Evolutionary conservation across 2,329 filamentous ascomycete species (phyloP).

Genomic region (Boeremia exigua): DNA sequence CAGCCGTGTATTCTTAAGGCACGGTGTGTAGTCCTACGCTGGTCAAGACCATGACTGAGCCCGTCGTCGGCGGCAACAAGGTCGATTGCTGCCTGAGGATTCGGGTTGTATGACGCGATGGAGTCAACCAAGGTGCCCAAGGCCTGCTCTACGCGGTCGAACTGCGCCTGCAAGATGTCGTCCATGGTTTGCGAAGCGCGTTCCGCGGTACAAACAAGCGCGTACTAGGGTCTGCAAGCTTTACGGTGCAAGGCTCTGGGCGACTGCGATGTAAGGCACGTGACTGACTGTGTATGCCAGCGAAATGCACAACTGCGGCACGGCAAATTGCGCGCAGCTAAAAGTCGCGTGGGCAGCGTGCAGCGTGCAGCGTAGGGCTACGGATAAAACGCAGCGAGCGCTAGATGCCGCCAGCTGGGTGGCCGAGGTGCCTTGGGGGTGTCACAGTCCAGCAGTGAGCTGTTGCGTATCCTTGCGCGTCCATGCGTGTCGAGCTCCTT

Average conservation of each 20-base stretch:
- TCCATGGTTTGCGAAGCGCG: slow-evolving; percentile 45
- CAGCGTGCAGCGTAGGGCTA: slow-evolving; percentile 22
- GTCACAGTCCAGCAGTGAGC: slow-evolving; percentile 1
- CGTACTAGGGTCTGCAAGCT: slow-evolving; percentile 5
- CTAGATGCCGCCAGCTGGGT: slow-evolving; percentile 33
- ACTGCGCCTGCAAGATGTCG: slow-evolving; percentile 50
- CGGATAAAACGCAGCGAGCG: slow-evolving; percentile 25
- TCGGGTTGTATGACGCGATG: slow-evolving; percentile 82
- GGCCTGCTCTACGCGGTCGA: slow-evolving; percentile 55
- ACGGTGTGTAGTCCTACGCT: slow-evolving; percentile 56
- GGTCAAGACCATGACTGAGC: slow-evolving; percentile 68
- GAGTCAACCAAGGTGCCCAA: slow-evolving; percentile 76
- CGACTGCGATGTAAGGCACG: slow-evolving; percentile 3
- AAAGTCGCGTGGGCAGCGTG: slow-evolving; percentile 17
- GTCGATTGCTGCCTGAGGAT: slow-evolving; percentile 69
- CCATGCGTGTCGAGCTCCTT: not conserved
- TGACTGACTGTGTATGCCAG: slow-evolving; percentile 3
- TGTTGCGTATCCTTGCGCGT: not conserved
- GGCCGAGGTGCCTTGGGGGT: slow-evolving; percentile 21
- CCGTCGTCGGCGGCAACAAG: slow-evolving; percentile 73
- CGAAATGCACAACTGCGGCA: slow-evolving; percentile 8
- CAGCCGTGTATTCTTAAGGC: slow-evolving; percentile 2
- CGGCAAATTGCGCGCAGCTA: slow-evolving; percentile 13
- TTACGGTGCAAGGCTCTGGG: too few species aligned
- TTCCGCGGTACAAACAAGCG: slow-evolving; percentile 16